Conservation (phyloP, 139 green algal genomes). For the Nannochloris sp. region DNA sequence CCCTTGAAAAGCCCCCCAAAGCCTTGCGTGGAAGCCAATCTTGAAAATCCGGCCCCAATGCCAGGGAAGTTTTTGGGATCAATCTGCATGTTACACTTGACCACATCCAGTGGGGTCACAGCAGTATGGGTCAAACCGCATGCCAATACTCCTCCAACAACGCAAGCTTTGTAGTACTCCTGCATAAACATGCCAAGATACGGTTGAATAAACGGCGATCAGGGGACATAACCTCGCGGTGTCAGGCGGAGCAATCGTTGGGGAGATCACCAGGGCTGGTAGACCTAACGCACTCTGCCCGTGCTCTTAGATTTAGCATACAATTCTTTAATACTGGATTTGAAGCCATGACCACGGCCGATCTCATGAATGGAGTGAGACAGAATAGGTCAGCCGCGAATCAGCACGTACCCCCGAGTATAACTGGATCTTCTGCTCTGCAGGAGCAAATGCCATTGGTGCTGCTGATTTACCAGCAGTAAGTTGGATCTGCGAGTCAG, state of each 20-base stretch:
- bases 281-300: too few species aligned
- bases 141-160: constrained; percentile 55
- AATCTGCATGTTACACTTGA: constrained; percentile 90
- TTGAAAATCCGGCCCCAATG: constrained; percentile 59
- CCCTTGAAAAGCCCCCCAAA: constrained; percentile 59
- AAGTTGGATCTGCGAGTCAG: constrained; percentile 1
- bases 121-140: constrained; percentile 51
- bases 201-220: too few species aligned
- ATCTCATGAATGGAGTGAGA: not conserved
- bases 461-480: not conserved
- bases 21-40: constrained; percentile 55
- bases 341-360: too few species aligned
- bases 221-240: too few species aligned
- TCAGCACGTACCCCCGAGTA: constrained; percentile 22
- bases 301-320: too few species aligned
- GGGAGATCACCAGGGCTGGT: not conserved
- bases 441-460: constrained; percentile 14
- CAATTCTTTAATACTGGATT: too few species aligned
- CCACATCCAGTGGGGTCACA: constrained; percentile 85
- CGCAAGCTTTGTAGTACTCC: constrained; percentile 75
- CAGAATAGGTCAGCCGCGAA: not conserved
- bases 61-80: constrained; percentile 55
- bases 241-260: not conserved
- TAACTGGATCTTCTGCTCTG: constrained; percentile 41
- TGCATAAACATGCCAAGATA: constrained; percentile 7